Base-by-base conservation (phyloP, 2,329 filamentous ascomycete species). In the Trichophyton mentagrophytes region DNA sequence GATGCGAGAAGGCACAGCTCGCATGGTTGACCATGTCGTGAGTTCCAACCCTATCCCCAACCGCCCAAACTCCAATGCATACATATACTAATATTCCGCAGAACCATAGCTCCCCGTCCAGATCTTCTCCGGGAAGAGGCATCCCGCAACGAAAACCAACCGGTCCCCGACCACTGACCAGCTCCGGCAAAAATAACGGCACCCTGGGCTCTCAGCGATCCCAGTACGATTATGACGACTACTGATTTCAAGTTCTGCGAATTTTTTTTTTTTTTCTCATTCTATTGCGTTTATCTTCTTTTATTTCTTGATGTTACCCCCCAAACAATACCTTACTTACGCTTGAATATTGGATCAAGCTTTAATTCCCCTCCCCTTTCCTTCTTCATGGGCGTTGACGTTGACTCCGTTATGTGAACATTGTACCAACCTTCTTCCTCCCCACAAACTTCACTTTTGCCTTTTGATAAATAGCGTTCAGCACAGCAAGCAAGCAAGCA, bases 81-180 rank as follows among this genome's bases (percentile, higher is more conserved):
- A 65, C 25, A 64, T n/a, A 36, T 27, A 25, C 51, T 55, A 55
- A 55, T 11, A 7, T 3, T 33, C 15, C 33, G 9, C 17, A 55
- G 51, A 55, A 55, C 51, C 36, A 55, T 36, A n/a, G 51, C 13
- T 55, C 51, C 30, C 67, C 68, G 25, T 60, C 67, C n/a, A 66
- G 66, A 61, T 70, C 73, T 9, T 68, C 73, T 22, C 64, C 68
- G 33, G 65, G 67, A 44, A 68, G 67, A 59, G 69, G 62, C 60
- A 66, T 69, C 11, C 71, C 73, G 27, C 69, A 72, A 56, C 73
- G 77, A 58, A 79, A 77, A 67, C 77, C 76, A 42, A 78, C 77
- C 9, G 77, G 77, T 7, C 77, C 77, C 59, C 75, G 77, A 61
- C 77, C 77, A 7, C 70, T 78, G 57, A 74, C 70, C 17, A 74